Evolutionary conservation across 1,139 yeast species (phyloP), one percentile per base, ranked within the genome.

Genomic region (Suhomyces maxii): DNA sequence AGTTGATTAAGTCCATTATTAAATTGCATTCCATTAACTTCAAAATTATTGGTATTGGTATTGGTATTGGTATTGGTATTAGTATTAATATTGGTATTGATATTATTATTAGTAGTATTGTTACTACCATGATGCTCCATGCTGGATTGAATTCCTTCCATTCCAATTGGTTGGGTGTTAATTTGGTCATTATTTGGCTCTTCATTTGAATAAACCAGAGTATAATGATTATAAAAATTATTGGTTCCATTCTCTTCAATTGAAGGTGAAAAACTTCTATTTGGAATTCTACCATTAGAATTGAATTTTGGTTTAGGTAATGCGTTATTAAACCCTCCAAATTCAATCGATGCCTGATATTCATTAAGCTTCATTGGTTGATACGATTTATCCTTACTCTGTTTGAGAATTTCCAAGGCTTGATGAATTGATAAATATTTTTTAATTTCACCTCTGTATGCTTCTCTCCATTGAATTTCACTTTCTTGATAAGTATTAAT

Each of bases 271-370:
- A 55, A 54, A 39, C 49, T 53, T 35, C 56, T 48, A 9, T 47
- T 47, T 26, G 23, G 23, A 2, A 18, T 6, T 18, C 23, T 18
- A 18, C 23, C 23, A 18, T 18, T 18, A 18, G 23, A 18, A 18
- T 18, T 18, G 23, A 18, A 40, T 34, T 54, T 55, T 7, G 58
- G 53, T 43, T 69, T 69, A n/a, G 68, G 64, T 40, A 71, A 58
- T 2, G 76, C 71, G 53, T 69, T 69, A 37, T 57, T 54, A 45
- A 55, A 64, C 11, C 77, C 77, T 6, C 78, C 79, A 63, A 73
- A 74, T 40, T 69, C 74, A 37, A 71, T 57, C 36, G 76, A 68
- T 2, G 77, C 79, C 49, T 67, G 71, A 48, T 65, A 64, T 48
- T 74, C 79, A 7, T 66, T 61, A 47, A 70, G 47, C 44, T 61